phyloP scores from a whole-genome alignment of 352 stramenopile genomes.

The Globisporangium iwayamae region DNA sequence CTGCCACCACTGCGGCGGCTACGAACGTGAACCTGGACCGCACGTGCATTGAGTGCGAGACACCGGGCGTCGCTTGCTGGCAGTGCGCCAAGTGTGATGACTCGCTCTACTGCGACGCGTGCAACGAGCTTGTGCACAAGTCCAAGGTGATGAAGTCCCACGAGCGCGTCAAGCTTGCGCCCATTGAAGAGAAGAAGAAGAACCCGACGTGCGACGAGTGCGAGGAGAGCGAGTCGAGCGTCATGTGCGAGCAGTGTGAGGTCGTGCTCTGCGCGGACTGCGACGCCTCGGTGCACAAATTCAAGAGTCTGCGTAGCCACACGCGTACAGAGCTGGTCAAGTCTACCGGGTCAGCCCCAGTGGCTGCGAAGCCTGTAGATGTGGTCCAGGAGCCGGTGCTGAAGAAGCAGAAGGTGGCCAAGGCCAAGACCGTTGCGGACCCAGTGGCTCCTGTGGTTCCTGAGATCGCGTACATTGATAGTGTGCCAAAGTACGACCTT shows the following conservation, averaged over 20 bases:
- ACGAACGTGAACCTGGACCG: slow-evolving; percentile 21
- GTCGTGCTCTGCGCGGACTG: slow-evolving; percentile 51
- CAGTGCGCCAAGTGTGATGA: slow-evolving; percentile 55
- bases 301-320: slow-evolving; percentile 66
- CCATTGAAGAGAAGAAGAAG: slow-evolving; percentile 10
- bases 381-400: slow-evolving; percentile 12
- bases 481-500: slow-evolving; percentile 52
- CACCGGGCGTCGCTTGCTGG: slow-evolving; percentile 37
- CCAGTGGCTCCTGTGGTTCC: not conserved
- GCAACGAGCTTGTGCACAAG: slow-evolving; percentile 49
- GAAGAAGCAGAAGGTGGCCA: slow-evolving; percentile 21
- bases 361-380: not conserved
- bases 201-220: slow-evolving; percentile 50
- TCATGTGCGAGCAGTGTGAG: slow-evolving; percentile 58
- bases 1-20: not conserved
- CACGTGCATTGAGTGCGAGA: slow-evolving; percentile 68
- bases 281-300: slow-evolving; percentile 63
- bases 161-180: slow-evolving; percentile 35
- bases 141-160: slow-evolving; percentile 67
- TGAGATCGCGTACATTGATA: slow-evolving; percentile 40
- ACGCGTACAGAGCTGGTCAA: slow-evolving; percentile 22
- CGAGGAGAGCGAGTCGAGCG: slow-evolving; percentile 29
- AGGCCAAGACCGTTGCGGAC: not conserved
- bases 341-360: not conserved
- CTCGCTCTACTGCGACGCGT: slow-evolving; percentile 61